Base-by-base conservation (phyloP, 1,139 yeast genomes). In the Candida glucosophila region DNA sequence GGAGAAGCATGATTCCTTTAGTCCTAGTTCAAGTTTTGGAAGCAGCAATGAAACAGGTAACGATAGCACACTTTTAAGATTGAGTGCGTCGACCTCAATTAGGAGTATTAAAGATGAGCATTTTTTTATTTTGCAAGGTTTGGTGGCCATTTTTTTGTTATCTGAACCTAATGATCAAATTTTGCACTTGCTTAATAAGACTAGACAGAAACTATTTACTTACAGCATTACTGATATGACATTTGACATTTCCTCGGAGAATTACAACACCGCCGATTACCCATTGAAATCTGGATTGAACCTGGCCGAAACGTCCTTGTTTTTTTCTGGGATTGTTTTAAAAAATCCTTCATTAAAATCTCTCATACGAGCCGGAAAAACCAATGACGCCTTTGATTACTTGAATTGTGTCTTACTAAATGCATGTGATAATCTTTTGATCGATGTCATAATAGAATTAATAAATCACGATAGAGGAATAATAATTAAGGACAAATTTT, bases 361-460 rank as follows among this genome's bases (percentile, higher is more conserved):
- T 6, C 39, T 56, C 19, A 41, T 60, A 2, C 37, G 34, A n/a
- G 33, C 31, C 4, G 33, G 34, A 8, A 35, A 37, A 12, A 28
- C 49, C 11, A 54, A 47, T 28, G 45, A 43, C 17, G 55, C 56
- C 0, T 58, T 40, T 29, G 58, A 58, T 30, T 44, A 36, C 26
- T 47, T 55, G 12, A 33, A 31, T 23, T 43, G 44, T 7, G 35
- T 29, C 8, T 31, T 50, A 4, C 27, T 36, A 23, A 36, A 41
- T 15, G 23, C 31, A 5, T 43, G 47, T 20, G 49, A 47, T 19
- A 43, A 43, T 10, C 52, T 49, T 30, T 33, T 55, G 10, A 39
- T 50, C n/a, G 49, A 56, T 27, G 42, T 55, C 2, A 46, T 53
- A 6, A 40, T 57, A 21, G 62, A 55, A 21, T 44, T 62, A 27